Evolutionary conservation across 2,329 filamentous ascomycete genomes (phyloP).

Genomic region (Exserohilum turcica): DNA sequence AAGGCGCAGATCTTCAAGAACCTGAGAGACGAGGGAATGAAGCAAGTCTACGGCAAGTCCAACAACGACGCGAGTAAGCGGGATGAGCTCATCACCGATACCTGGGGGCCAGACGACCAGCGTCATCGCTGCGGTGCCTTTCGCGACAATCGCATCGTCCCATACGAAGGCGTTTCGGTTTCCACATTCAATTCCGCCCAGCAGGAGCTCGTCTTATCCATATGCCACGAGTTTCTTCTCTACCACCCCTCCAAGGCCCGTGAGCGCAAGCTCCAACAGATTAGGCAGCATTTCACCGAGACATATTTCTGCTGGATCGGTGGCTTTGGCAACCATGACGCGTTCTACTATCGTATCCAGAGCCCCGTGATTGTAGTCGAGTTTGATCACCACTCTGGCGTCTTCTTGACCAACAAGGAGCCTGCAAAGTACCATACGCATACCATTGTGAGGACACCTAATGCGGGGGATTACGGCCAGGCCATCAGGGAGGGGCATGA

Average conservation of each 20-base stretch:
- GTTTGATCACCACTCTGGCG: slow-evolving; percentile 80
- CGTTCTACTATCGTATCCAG: slow-evolving; percentile 80
- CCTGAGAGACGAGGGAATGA: slow-evolving; percentile 70
- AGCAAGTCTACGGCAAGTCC: slow-evolving; percentile 45
- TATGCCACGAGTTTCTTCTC: slow-evolving; percentile 68
- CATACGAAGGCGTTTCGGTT: slow-evolving; percentile 69
- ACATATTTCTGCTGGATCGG: slow-evolving; percentile 85
- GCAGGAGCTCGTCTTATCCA: slow-evolving; percentile 60
- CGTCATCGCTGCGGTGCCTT: slow-evolving; percentile 78
- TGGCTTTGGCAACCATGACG: slow-evolving; percentile 66
- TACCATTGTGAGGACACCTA: slow-evolving; percentile 72
- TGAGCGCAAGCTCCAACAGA: slow-evolving; percentile 59
- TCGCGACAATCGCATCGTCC: slow-evolving; percentile 76
- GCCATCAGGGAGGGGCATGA: slow-evolving; percentile 48
- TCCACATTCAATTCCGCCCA: slow-evolving; percentile 56
- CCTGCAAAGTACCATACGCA: slow-evolving; percentile 82
- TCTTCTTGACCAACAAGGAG: slow-evolving; percentile 74
- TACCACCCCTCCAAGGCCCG: slow-evolving; percentile 67
- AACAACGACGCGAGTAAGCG: slow-evolving; percentile 31
- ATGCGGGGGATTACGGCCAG: slow-evolving; percentile 76
- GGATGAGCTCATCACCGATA: slow-evolving; percentile 55
- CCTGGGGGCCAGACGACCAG: slow-evolving; percentile 83
- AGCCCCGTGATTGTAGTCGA: slow-evolving; percentile 75
- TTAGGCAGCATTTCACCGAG: slow-evolving; percentile 64
- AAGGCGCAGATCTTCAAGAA: slow-evolving; percentile 63